Evolutionary conservation across 106 monocot genomes (phyloP).

Genomic region (Acorus gramineus): DNA sequence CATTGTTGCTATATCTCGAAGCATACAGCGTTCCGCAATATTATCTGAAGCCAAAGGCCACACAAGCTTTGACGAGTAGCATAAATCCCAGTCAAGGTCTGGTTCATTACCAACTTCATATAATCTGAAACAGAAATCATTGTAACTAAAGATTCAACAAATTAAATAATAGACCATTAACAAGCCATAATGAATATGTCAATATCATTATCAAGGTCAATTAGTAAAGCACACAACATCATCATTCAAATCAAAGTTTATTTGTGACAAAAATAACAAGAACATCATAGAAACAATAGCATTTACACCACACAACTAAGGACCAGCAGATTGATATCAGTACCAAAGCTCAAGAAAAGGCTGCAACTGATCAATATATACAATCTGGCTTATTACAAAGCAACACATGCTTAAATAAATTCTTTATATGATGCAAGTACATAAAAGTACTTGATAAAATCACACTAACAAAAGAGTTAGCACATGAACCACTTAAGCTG

Average conservation of each 20-base stretch:
- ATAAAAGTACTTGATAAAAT: no score
- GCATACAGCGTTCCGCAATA: slow-evolving; percentile 1
- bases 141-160: neutral
- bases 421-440: no score
- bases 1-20: slow-evolving; percentile 18
- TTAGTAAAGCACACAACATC: no score
- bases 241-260: neutral
- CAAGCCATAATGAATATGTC: no score
- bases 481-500: no score
- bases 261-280: neutral
- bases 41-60: slow-evolving; percentile 24
- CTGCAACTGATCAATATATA: no score
- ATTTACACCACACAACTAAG: neutral
- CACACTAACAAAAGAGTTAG: no score
- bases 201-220: no score
- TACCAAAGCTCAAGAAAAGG: no score
- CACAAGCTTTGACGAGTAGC: slow-evolving; percentile 18
- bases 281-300: neutral
- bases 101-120: slow-evolving; percentile 24
- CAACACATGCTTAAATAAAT: no score
- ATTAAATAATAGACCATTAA: neutral
- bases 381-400: no score
- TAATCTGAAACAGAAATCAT: slow-evolving; percentile 24
- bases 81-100: slow-evolving; percentile 7
- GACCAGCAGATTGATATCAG: no score